phyloP scores from a whole-genome alignment of 331 rosid genomes.

The Arachis monticola region DNA sequence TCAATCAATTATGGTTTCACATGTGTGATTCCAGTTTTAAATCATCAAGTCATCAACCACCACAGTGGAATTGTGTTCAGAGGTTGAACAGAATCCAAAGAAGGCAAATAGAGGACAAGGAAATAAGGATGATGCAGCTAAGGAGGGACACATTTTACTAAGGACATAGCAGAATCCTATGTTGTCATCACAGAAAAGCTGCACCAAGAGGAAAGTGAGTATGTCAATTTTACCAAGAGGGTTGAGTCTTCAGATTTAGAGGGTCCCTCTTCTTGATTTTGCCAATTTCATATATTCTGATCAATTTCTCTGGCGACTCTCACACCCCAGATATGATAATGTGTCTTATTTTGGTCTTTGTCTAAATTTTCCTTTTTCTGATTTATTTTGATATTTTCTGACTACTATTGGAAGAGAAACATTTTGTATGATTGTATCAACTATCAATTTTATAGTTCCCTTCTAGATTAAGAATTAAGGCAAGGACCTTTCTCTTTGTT shows the following conservation, averaged over 20 bases:
- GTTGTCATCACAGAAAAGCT: conserved; percentile 43
- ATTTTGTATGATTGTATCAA: conserved; percentile 30
- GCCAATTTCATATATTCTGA: conserved; percentile 36
- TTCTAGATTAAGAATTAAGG: conserved; percentile 30
- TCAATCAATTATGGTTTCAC: conserved; percentile 33
- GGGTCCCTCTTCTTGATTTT: conserved; percentile 44
- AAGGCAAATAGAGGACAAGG: conserved; percentile 30
- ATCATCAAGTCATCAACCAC: conserved; percentile 37
- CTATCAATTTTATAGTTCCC: conserved; percentile 21
- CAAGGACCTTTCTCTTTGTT: conserved; percentile 29
- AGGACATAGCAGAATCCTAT: conserved; percentile 35
- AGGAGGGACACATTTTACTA: conserved; percentile 43
- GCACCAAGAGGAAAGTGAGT: conserved; percentile 46
- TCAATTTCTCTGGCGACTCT: conserved; percentile 21
- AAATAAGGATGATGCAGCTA: conserved; percentile 37
- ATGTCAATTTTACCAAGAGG: conserved; percentile 28
- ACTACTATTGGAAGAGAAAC: conserved; percentile 17
- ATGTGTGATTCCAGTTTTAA: conserved; percentile 31
- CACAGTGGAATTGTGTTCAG: conserved; percentile 33
- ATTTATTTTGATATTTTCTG: neutral
- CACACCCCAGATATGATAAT: conserved; percentile 1
- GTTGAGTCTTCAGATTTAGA: conserved; percentile 24
- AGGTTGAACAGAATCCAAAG: conserved; percentile 40
- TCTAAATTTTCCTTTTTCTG: neutral
- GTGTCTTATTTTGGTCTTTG: neutral